Percentiles rank a stretch among this genome's conserved stretches.
phyloP scores from a whole-genome alignment of 139 green algal species.

The Tetradesmus obliquus region DNA sequence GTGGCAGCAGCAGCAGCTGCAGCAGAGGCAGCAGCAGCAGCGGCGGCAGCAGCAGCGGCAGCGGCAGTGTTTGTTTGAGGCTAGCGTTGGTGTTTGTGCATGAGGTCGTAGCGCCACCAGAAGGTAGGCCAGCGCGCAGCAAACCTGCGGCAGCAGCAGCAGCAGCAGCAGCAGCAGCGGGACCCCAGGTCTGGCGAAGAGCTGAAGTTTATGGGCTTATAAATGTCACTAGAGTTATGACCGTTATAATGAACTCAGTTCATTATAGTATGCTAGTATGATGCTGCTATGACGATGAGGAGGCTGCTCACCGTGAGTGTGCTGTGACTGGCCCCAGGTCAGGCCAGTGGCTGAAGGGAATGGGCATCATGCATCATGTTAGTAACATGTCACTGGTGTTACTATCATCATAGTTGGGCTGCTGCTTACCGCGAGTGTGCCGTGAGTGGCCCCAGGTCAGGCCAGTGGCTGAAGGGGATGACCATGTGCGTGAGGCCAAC shows the following conservation, averaged over 20 bases:
- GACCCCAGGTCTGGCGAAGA: background rate
- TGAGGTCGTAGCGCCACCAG: slow-evolving; percentile 58
- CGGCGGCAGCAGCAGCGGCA: background rate
- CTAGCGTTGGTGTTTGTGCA: slow-evolving; percentile 43
- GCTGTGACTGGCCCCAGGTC: slow-evolving; percentile 34
- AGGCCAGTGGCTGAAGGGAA: slow-evolving; percentile 29
- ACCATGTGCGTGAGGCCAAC: slow-evolving; percentile 43
- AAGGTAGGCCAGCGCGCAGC: slow-evolving; percentile 44
- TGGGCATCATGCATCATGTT: slow-evolving; percentile 6
- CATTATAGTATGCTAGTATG: too few relatives aligned
- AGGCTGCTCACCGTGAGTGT: background rate
- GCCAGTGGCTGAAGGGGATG: slow-evolving; percentile 26
- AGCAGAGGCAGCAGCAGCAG: slow-evolving; percentile 7
- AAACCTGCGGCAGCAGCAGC: slow-evolving; percentile 3
- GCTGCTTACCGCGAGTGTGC: slow-evolving; percentile 1
- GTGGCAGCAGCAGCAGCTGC: background rate
- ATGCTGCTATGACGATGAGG: background rate
- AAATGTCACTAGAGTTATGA: too few relatives aligned
- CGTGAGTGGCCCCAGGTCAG: slow-evolving; percentile 35
- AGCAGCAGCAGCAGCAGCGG: slow-evolving; percentile 10
- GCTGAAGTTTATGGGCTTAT: too few relatives aligned
- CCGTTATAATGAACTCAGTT: too few relatives aligned
- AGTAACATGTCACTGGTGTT: background rate
- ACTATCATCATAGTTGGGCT: too few relatives aligned
- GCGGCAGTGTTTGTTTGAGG: too few relatives aligned